Evolutionary conservation across 2,329 filamentous ascomycete species (phyloP), one percentile per base, ranked within the genome.

Genomic region (Scolecobasidium constrictum): DNA sequence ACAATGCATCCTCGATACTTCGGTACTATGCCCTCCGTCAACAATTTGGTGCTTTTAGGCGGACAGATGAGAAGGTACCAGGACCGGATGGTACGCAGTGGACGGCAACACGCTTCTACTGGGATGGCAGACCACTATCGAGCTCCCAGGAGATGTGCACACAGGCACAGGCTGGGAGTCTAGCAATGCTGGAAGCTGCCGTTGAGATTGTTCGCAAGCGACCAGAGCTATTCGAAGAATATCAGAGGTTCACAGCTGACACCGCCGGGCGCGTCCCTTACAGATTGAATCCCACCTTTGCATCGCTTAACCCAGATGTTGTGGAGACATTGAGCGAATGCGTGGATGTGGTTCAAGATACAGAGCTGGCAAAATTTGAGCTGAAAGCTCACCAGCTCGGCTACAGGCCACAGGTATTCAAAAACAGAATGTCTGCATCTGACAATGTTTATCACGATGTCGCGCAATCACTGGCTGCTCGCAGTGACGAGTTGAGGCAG

Each of bases 401-500:
- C 26, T 31, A 31, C 26, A 31, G n/a, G n/a, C 26, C 26, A 31
- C 9, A 9, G 9, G n/a, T 31, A 31, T 7, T 4, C 34, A 34
- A 19, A 44, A 47, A 42, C 15, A 19, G 15, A 38, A 31, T 9
- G 26, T 7, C 26, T 31, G n/a, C 26, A 19, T 13, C 13, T 15
- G 13, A 33, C 46, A 5, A 35, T 46, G 18, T 26, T 44, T 4
- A 37, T 6, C 18, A 44, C 36, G 35, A 16, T 16, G 19, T 38
- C 18, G 23, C 21, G 13, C 23, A 26, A 28, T 40, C 35, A 17
- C 35, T 23, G 37, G 44, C 15, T 49, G 44, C 43, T 35, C 40
- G 20, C 12, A 42, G 16, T 48, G 38, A 46, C 12, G 38, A 47
- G 9, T 44, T 44, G 5, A 49, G 49, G 15, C 37, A 44, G n/a